A percentile compares a stretch with the other conserved stretches of the same genome.
phyloP scores from a whole-genome alignment of 1,284 basidiomycete genomes.

The Pholiota adiposa region DNA sequence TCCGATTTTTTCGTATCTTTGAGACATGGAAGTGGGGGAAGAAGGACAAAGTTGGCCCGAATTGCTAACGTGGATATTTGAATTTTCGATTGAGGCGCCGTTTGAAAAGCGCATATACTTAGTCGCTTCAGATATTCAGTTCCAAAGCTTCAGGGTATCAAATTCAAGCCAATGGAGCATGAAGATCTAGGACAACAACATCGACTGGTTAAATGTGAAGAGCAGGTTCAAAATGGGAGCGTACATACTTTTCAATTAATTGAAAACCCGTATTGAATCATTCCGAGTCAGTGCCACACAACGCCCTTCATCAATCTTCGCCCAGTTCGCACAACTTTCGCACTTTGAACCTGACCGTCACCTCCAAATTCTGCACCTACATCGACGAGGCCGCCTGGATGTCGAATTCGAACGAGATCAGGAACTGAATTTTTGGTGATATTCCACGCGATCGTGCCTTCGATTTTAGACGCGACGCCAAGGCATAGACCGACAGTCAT shows the following conservation, averaged over 20 bases:
- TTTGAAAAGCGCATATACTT: background rate
- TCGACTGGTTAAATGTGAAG: no score
- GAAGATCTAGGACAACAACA: no score
- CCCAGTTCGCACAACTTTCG: conserved; percentile 69
- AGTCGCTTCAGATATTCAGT: no score
- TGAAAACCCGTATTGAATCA: no score
- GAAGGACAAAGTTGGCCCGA: background rate
- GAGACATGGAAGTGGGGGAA: background rate
- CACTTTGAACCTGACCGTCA: conserved; percentile 54
- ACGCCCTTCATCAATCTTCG: conserved; percentile 69
- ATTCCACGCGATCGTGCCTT: conserved; percentile 55
- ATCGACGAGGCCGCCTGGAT: conserved; percentile 69
- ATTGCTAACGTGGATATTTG: background rate
- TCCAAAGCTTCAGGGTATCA: no score
- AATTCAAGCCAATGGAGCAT: no score
- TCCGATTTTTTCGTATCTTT: background rate
- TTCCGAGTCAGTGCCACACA: conserved; percentile 61
- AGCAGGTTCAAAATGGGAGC: no score
- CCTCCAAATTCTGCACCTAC: conserved; percentile 58
- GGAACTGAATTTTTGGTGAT: conserved; percentile 36
- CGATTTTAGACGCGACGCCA: conserved; percentile 62
- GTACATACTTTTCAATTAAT: no score
- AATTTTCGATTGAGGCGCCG: background rate
- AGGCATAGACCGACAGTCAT: conserved; percentile 77
- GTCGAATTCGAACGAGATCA: conserved; percentile 52